These are phyloP conservation scores for Aphanocladium album DNA, from an alignment of 2,329 filamentous ascomycete species.

Conservation along the genomic window DNA sequence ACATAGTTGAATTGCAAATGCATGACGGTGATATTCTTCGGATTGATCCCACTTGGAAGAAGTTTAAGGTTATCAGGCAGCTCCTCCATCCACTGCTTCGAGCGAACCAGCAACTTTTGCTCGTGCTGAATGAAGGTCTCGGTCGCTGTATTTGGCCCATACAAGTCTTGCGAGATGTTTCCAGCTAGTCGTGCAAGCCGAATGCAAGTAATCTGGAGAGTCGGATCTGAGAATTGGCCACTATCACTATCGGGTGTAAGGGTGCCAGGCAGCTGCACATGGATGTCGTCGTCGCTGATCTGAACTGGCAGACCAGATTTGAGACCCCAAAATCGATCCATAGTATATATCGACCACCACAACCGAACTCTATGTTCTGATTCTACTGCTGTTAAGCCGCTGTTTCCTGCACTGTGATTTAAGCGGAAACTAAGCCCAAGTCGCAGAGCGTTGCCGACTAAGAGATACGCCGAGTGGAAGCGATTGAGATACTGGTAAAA, in stretches of 20 bases:
- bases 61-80: background rate
- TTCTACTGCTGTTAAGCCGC: background rate
- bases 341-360: background rate
- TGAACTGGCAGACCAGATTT: background rate
- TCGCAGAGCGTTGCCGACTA: background rate
- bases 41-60: background rate
- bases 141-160: background rate
- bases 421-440: background rate
- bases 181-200: background rate
- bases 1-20: background rate
- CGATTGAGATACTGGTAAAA: background rate
- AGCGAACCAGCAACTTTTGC: background rate
- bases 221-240: background rate
- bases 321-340: background rate
- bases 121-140: background rate
- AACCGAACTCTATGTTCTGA: background rate
- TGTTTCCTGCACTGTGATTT: background rate
- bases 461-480: background rate
- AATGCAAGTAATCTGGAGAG: background rate
- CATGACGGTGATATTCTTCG: background rate
- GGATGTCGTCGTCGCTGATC: background rate
- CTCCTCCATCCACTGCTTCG: background rate
- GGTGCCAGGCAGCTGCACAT: background rate
- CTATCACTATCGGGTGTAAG: too few relatives aligned
- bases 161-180: background rate